Evolutionary conservation across 805 yeast genomes (phyloP).

Genomic region (Groenewaldozyma tartarivorans): DNA sequence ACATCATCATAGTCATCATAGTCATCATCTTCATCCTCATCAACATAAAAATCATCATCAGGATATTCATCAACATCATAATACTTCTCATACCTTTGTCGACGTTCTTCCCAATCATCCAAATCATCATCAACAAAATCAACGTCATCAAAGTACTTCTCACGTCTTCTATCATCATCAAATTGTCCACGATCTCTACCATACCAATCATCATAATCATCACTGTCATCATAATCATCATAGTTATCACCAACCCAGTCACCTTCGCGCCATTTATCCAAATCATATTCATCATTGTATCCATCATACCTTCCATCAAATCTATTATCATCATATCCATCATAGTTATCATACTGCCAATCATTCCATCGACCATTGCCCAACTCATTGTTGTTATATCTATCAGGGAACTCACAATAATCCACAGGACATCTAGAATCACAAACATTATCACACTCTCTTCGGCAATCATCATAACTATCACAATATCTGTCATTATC

Average conservation of each 20-base stretch:
- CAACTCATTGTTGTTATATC: background rate
- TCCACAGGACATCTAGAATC: background rate
- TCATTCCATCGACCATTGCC: background rate
- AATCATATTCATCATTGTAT: background rate
- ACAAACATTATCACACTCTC: background rate
- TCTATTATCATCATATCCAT: background rate
- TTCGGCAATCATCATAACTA: background rate
- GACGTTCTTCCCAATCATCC: constrained; percentile 1
- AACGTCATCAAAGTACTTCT: constrained; percentile 1
- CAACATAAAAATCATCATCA: constrained; percentile 1
- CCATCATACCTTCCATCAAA: too few relatives aligned
- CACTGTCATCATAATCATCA: background rate
- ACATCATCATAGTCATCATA: constrained; percentile 1
- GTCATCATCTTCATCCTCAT: background rate
- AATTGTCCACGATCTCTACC: background rate
- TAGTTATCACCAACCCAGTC: background rate
- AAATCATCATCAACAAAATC: background rate
- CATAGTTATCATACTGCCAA: background rate
- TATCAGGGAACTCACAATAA: background rate
- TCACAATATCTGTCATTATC: background rate
- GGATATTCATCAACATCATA: constrained; percentile 2
- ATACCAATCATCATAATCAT: background rate
- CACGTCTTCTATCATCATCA: background rate
- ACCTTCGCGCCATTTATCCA: background rate
- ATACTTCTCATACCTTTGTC: background rate